Evolutionary conservation across 805 yeast genomes (phyloP), one percentile per base, ranked within the genome.

Genomic region (Teunomyces atbi): DNA sequence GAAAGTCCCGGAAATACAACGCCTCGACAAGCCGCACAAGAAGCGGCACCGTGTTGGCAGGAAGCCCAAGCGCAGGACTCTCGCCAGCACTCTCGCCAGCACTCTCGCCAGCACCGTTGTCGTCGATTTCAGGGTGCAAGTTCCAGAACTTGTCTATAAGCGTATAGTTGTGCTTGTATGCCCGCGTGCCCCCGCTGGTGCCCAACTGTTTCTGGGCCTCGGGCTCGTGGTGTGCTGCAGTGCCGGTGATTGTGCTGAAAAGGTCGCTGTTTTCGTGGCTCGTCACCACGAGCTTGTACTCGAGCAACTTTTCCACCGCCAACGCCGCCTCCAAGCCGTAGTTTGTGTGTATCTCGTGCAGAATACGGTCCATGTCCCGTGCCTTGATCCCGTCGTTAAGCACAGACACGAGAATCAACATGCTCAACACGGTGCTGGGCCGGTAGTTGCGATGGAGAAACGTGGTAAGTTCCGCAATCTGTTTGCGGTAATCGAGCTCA

Each of bases 41-140:
- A 4, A 92, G 62, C 2, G 99, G 98, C 0, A 89, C 86, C 26
- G 72, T 68, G 21, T 81, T 86, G 0, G 96, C 94, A 4, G 97
- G 86, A 49, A 86, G 81, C 1, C 89, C 82, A 59, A 83, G 86
- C 0, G 83, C 68, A 3, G 82, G 76, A 44, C 69, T 71, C 20
- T 69, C 69, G 27, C 82, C 80, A 34, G 62, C 53, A 6, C 32
- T 33, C 4, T 35, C 30, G 8, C 47, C 42, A n/a, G n/a, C n/a
- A n/a, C n/a, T n/a, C 49, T 34, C 16, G 50, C 54, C 29, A n/a
- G 21, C n/a, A 8, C 18, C 30, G 26, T 21, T 29, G 7, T 38
- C 41, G 8, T 61, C 68, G 16, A 65, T 70, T 12, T 59, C 62
- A 26, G 88, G 80, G 62, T 78, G 68, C 55, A 80, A 59, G 47